A percentile compares a stretch with the other conserved stretches of the same genome.
These are phyloP conservation scores for Lipomyces starkeyi DNA, from an alignment of 805 yeast genomes.

Conservation along the genomic window DNA sequence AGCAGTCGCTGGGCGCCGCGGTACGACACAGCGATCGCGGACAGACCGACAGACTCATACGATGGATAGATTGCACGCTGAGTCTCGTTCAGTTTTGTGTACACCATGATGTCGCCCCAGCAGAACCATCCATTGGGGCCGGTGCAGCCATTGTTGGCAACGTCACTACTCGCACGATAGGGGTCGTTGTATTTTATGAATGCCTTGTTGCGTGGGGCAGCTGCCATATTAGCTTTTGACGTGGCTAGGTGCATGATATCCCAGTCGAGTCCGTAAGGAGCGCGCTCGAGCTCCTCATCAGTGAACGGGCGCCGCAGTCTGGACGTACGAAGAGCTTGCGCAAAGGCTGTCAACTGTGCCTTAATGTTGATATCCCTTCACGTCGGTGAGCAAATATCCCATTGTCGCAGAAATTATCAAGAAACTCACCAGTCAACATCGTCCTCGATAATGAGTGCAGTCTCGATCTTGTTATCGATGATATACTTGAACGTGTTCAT, in stretches of 20 bases:
- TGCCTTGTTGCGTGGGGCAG: constrained; percentile 11
- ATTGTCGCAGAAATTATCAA: not conserved
- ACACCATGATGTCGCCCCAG: constrained; percentile 10
- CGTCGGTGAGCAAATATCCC: not conserved
- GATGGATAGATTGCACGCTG: constrained; percentile 20
- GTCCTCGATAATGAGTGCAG: constrained; percentile 22
- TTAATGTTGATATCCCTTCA: constrained; percentile 14
- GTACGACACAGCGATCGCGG: constrained; percentile 21
- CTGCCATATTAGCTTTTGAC: constrained; percentile 11
- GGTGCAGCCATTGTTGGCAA: constrained; percentile 13
- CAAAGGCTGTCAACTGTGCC: constrained; percentile 12
- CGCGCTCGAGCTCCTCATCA: constrained; percentile 8
- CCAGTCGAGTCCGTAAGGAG: constrained; percentile 31
- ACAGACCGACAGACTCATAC: constrained; percentile 16
- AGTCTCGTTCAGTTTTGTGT: constrained; percentile 1
- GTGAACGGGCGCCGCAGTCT: constrained; percentile 15
- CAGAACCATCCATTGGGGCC: constrained; percentile 10
- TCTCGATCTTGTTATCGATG: constrained; percentile 24
- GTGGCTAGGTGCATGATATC: constrained; percentile 22
- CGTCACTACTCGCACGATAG: constrained; percentile 11
- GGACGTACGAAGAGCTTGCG: constrained; percentile 12
- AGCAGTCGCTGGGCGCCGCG: constrained; percentile 32
- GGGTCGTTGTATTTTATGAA: constrained; percentile 9
- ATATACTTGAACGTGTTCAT: constrained; percentile 16
- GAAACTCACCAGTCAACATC: constrained; percentile 22